Conservation (phyloP, 2,329 filamentous ascomycete genomes). For the Colletotrichum camelliae region DNA sequence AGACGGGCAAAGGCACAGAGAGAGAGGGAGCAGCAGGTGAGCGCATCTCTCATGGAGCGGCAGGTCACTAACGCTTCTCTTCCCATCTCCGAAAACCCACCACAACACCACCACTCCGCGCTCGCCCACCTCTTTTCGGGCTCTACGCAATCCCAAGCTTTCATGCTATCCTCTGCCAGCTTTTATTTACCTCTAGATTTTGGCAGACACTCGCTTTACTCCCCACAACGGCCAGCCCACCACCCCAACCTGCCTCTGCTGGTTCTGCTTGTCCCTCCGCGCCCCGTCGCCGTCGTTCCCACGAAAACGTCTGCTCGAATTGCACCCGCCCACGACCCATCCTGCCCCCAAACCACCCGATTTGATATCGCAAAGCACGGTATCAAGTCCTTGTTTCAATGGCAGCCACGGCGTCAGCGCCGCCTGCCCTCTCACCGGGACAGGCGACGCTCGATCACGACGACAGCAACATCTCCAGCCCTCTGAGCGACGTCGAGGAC, state of each 20-base stretch:
- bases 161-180: constrained; percentile 12
- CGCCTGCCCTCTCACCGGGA: constrained; percentile 53
- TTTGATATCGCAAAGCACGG: neutral
- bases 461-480: constrained; percentile 82
- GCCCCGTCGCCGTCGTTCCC: constrained; percentile 5
- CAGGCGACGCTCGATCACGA: constrained; percentile 55
- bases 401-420: constrained; percentile 58
- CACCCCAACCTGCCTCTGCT: constrained; percentile 17
- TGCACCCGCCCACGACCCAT: constrained; percentile 4
- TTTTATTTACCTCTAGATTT: neutral
- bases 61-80: constrained; percentile 25
- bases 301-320: constrained; percentile 20
- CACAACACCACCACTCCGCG: constrained; percentile 19
- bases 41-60: constrained; percentile 24
- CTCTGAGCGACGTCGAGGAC: constrained; percentile 90
- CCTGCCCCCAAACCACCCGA: neutral
- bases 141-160: constrained; percentile 2
- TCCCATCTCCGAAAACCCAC: constrained; percentile 22
- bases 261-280: constrained; percentile 20
- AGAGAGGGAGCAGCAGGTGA: constrained; percentile 20
- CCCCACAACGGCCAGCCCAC: constrained; percentile 12
- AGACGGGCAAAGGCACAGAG: constrained; percentile 19
- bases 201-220: neutral
- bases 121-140: constrained; percentile 8
- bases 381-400: constrained; percentile 36